These are phyloP conservation scores for Casaregolazyma lundiana DNA, from an alignment of 1,139 yeast genomes.

Conservation along the genomic window DNA sequence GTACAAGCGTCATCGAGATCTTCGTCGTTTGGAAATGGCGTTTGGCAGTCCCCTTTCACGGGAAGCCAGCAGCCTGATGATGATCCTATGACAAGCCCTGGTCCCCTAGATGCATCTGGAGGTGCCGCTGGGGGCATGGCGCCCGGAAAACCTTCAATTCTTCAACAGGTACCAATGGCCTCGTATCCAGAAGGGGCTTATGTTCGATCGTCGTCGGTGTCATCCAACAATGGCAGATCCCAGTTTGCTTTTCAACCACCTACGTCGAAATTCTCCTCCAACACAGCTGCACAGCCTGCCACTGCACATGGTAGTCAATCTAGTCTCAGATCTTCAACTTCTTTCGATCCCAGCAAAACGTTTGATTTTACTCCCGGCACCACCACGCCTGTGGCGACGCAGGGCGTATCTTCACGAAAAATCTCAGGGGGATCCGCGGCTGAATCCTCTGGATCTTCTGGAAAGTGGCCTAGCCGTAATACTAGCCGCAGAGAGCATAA, in stretches of 20 bases:
- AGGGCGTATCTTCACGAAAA: background rate
- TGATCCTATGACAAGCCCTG: slow-evolving; percentile 7
- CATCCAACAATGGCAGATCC: background rate
- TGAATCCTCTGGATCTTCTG: background rate
- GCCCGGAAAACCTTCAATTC: background rate
- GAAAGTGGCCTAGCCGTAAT: slow-evolving; percentile 3
- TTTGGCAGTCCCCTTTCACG: slow-evolving; percentile 9
- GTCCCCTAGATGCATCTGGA: background rate
- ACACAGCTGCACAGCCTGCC: background rate
- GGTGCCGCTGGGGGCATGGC: background rate
- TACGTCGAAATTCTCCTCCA: background rate
- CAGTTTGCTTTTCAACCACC: slow-evolving; percentile 1
- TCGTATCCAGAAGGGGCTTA: background rate
- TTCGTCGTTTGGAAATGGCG: slow-evolving; percentile 11
- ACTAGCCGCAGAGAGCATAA: slow-evolving; percentile 1
- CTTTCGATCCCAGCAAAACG: slow-evolving; percentile 4
- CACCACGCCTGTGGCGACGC: background rate
- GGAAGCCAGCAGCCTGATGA: slow-evolving; percentile 3
- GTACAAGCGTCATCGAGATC: slow-evolving; percentile 9
- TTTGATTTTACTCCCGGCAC: slow-evolving; percentile 5
- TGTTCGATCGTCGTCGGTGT: background rate
- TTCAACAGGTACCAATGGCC: background rate
- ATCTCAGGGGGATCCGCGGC: background rate
- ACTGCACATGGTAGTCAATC: slow-evolving; percentile 4
- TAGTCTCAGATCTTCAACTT: slow-evolving; percentile 4